phyloP scores from a whole-genome alignment of 257 asterid species.

The Nemophila menziesii region DNA sequence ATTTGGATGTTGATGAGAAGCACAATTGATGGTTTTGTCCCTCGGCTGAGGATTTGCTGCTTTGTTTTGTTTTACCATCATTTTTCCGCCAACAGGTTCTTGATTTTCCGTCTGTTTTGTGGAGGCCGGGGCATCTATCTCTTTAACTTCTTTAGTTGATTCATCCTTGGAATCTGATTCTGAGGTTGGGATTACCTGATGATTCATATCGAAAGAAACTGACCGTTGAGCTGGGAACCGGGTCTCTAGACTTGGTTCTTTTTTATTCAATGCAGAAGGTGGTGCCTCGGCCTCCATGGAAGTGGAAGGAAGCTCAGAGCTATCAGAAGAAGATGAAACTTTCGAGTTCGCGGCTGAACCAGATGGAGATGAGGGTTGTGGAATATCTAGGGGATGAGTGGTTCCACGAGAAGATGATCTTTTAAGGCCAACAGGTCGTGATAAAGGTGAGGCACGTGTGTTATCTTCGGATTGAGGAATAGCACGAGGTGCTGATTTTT shows the following conservation, averaged over 20 bases:
- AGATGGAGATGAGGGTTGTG: conserved; percentile 37
- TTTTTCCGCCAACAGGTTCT: conserved; percentile 14
- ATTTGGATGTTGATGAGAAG: conserved; percentile 12
- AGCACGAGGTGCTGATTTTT: conserved; percentile 27
- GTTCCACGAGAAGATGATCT: no score
- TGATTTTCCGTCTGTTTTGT: conserved; percentile 14
- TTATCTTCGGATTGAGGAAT: conserved; percentile 27
- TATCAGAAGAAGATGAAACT: conserved; percentile 3
- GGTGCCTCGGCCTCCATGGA: conserved; percentile 8
- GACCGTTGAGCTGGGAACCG: conserved; percentile 12
- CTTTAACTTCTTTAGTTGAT: conserved; percentile 10
- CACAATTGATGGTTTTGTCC: conserved; percentile 11
- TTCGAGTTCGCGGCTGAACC: conserved; percentile 17
- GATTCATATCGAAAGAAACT: conserved; percentile 10
- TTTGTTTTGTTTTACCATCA: conserved; percentile 17
- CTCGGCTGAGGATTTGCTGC: conserved; percentile 14
- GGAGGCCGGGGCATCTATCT: conserved; percentile 16
- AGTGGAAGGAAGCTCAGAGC: conserved; percentile 13
- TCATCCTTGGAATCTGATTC: conserved; percentile 19
- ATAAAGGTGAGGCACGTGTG: not conserved
- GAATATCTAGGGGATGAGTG: not conserved
- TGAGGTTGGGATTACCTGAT: conserved; percentile 8
- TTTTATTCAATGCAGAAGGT: conserved; percentile 13
- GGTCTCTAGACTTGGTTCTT: conserved; percentile 15
- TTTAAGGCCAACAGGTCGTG: not conserved